These are phyloP conservation scores for Annulohypoxylon bovei DNA, from an alignment of 495 filamentous ascomycete genomes.

Conservation along the genomic window DNA sequence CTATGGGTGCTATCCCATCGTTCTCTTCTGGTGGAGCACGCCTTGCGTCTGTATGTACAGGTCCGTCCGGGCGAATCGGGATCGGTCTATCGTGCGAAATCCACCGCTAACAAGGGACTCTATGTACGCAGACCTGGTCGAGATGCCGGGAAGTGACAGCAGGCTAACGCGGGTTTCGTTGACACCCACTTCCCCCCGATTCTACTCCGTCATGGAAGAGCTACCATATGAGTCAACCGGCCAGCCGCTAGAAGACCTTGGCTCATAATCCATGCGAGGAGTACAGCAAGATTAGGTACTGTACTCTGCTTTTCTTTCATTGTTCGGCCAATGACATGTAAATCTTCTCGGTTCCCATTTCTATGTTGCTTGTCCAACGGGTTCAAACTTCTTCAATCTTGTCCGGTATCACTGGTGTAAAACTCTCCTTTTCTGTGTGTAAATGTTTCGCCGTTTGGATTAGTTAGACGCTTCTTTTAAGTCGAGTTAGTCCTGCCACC, in stretches of 20 bases:
- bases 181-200: constrained; percentile 24
- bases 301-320: not conserved
- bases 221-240: constrained; percentile 39
- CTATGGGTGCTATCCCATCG: constrained; percentile 15
- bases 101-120: constrained; percentile 7
- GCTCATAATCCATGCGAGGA: constrained; percentile 13
- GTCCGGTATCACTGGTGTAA: not conserved
- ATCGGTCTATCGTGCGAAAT: constrained; percentile 13
- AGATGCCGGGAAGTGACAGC: constrained; percentile 9
- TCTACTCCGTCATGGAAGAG: constrained; percentile 21
- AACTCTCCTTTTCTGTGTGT: not conserved
- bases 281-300: constrained; percentile 9
- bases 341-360: constrained; percentile 12
- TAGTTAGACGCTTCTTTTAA: constrained; percentile 3
- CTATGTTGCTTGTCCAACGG: constrained; percentile 12
- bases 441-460: constrained; percentile 8
- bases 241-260: constrained; percentile 4
- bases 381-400: constrained; percentile 10
- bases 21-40: constrained; percentile 13
- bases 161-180: constrained; percentile 10
- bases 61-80: constrained; percentile 27
- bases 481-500: not conserved
- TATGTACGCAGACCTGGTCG: constrained; percentile 14
- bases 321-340: constrained; percentile 27
- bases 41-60: constrained; percentile 5